Conservation (phyloP, 257 asterid species). For the Solanum commersonii region DNA sequence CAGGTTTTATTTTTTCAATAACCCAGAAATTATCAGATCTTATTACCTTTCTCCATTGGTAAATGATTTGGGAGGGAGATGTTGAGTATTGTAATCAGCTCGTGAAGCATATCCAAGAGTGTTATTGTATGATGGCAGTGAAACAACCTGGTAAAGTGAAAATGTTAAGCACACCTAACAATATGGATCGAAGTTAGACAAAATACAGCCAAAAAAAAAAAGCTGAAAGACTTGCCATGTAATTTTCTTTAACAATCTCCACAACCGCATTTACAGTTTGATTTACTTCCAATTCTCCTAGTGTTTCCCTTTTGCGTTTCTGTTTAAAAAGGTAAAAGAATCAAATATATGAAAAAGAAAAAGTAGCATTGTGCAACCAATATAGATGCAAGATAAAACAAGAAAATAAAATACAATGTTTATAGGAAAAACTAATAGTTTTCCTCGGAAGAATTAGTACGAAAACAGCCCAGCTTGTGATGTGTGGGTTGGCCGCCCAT, state of each 20-base stretch:
- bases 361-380: background rate
- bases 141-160: slow-evolving; percentile 52
- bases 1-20: background rate
- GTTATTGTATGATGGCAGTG: slow-evolving; percentile 54
- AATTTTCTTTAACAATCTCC: slow-evolving; percentile 83
- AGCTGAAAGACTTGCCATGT: slow-evolving; percentile 45
- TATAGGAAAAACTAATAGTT: background rate
- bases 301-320: slow-evolving; percentile 71
- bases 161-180: background rate
- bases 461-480: background rate
- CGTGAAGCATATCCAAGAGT: slow-evolving; percentile 73
- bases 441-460: background rate
- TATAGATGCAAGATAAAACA: background rate
- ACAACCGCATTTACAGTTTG: slow-evolving; percentile 65
- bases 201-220: background rate
- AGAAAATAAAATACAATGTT: background rate
- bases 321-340: slow-evolving; percentile 16
- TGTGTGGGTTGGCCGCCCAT: background rate
- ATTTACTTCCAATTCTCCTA: slow-evolving; percentile 54
- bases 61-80: slow-evolving; percentile 44
- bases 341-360: background rate
- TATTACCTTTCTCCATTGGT: slow-evolving; percentile 72
- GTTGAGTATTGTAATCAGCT: slow-evolving; percentile 86
- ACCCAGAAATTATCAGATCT: background rate
- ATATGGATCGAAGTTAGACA: background rate